Evolutionary conservation across 2,329 filamentous ascomycete genomes (phyloP), one percentile per base, ranked within the genome.

Genomic region (Endocalyx cinctus): DNA sequence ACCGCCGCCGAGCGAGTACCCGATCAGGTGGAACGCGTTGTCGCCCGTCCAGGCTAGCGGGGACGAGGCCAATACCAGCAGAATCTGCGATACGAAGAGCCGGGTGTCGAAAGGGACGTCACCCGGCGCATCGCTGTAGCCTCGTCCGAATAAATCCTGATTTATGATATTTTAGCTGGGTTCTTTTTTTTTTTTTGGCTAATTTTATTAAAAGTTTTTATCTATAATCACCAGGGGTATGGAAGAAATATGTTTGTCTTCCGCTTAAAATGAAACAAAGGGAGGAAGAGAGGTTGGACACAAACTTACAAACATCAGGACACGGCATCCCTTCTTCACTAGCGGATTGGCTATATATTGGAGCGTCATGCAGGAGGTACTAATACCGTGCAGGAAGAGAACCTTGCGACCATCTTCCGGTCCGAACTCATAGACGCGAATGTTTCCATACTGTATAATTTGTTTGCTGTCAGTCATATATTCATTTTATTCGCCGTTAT

Each of bases 361-460:
- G 12, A 92, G 67, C 2, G 84, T 80, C 47, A 89, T 74, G 56
- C 83, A 87, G 0, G 87, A 83, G 0, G 86, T 94, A 40, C 81
- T 87, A 54, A 94, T 90, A 27, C 87, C 87, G 55, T 94, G 87
- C 7, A 94, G 69, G 20, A 94, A 69, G 12, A 94, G 60, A 5
- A 92, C 79, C 50, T 84, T 89, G 28, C 74, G 70, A 6, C 87
- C 87, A 34, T 75, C 60, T 31, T 79, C 71, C 1, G 86, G 83
- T 2, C 87, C 87, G 63, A 83, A 94, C 64, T 94, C 87, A 54
- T 92, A 92, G 15, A 86, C 82, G 23, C 84, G 70, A 34, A 88
- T 79, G 20, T 69, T 78, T 31, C 87, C 87, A 55, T 87, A 89
- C 51, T 75, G 29, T 10, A 25, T 35, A 29, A 34, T 17, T 15